Percentiles rank a stretch among this genome's conserved stretches.
phyloP scores from a whole-genome alignment of 768 basidiomycete species.

The Leccinum variicolor region DNA sequence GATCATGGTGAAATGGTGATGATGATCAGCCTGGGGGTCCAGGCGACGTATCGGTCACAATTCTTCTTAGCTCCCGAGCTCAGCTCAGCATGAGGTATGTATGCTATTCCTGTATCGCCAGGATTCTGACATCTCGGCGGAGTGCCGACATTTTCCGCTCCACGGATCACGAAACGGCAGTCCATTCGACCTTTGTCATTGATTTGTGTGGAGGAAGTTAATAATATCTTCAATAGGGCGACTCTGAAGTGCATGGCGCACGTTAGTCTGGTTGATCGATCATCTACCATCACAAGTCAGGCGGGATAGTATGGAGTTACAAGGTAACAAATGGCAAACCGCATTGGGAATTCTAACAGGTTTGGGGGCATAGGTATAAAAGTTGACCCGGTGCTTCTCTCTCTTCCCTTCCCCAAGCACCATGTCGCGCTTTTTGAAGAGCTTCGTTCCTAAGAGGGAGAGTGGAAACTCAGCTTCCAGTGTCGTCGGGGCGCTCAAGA shows the following conservation, averaged over 20 bases:
- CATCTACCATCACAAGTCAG: not conserved
- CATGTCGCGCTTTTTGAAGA: constrained; percentile 38
- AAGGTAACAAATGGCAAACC: not conserved
- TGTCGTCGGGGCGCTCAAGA: constrained; percentile 41
- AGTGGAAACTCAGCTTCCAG: constrained; percentile 32
- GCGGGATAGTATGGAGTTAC: not conserved
- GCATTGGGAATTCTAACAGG: not conserved
- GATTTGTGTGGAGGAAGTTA: not conserved
- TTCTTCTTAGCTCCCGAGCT: not conserved
- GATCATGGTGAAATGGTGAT: not conserved
- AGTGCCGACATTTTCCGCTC: constrained; percentile 1
- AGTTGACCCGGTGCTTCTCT: not conserved
- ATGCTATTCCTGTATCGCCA: not conserved
- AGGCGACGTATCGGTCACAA: not conserved
- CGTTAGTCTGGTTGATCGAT: not conserved
- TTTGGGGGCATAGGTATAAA: constrained; percentile 15
- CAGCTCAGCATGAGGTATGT: not conserved
- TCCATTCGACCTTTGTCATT: not conserved
- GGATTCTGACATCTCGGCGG: not conserved
- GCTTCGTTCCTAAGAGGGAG: constrained; percentile 49
- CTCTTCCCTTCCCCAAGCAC: not conserved
- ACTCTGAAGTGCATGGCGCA: not conserved
- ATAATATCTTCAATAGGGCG: not conserved
- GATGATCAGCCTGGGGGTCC: not conserved
- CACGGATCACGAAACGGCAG: not conserved